Evolutionary conservation across 192 early-diverging fungal genomes (phyloP).

Genomic region (Dispira parvispora): DNA sequence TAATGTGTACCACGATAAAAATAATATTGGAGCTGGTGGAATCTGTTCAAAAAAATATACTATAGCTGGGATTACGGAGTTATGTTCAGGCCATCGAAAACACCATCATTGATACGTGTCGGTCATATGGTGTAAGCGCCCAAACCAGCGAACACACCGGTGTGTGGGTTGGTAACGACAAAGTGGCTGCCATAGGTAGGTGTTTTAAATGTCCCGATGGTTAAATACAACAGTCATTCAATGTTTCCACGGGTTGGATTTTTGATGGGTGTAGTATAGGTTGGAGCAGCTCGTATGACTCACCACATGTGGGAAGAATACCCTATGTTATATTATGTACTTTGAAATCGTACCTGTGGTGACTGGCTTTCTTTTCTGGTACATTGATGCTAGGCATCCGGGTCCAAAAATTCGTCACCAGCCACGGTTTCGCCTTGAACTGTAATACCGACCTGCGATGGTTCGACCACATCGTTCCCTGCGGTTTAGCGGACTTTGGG

Average conservation of each 20-base stretch:
- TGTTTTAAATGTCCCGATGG: no score
- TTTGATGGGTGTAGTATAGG: no score
- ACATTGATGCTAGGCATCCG: conserved; percentile 45
- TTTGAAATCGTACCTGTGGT: no score
- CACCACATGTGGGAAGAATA: no score
- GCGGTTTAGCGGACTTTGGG: conserved; percentile 61
- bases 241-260: no score
- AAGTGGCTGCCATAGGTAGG: conserved; percentile 84
- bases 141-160: conserved; percentile 54
- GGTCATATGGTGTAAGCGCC: conserved; percentile 43
- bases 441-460: conserved; percentile 76
- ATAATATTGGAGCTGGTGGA: no score
- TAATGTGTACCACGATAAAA: no score
- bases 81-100: conserved; percentile 71
- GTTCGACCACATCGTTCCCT: conserved; percentile 83
- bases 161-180: conserved; percentile 79
- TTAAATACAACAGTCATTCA: no score
- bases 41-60: no score
- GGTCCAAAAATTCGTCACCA: conserved; percentile 70
- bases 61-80: conserved; percentile 42
- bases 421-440: conserved; percentile 90
- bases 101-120: conserved; percentile 56
- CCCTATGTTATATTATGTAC: no score
- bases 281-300: no score
- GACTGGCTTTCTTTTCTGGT: neutral